Conservation (phyloP, 2,329 filamentous ascomycete species). For the Calonectria multiphialidica region DNA sequence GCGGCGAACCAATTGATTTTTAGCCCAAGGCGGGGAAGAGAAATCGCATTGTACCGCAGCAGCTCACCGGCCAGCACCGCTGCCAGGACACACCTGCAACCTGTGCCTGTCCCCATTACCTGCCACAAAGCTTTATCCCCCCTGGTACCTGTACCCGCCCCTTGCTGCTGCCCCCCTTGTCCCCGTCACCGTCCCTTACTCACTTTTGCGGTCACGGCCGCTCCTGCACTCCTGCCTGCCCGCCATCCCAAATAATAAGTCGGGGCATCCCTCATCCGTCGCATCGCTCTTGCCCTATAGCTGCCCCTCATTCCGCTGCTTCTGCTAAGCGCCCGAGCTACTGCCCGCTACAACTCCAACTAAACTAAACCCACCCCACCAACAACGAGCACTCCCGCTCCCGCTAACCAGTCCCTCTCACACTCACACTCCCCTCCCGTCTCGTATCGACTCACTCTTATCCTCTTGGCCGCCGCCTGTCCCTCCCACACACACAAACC, state of each 20-base stretch:
- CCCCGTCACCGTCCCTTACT: conserved; percentile 14
- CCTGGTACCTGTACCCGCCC: conserved; percentile 13
- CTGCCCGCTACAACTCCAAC: conserved; percentile 19
- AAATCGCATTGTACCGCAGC: conserved; percentile 19
- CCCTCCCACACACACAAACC: conserved; percentile 31
- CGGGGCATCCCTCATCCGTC: conserved; percentile 28
- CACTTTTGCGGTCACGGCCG: conserved; percentile 28
- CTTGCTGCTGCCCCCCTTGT: neutral
- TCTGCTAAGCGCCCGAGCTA: conserved; percentile 40
- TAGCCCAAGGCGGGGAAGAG: conserved; percentile 32
- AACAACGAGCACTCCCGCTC: conserved; percentile 16
- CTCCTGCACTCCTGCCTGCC: conserved; percentile 30
- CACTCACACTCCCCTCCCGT: conserved; percentile 11
- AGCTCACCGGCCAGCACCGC: conserved; percentile 33
- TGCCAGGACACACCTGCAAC: conserved; percentile 13
- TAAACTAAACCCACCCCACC: conserved; percentile 27
- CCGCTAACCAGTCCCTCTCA: neutral
- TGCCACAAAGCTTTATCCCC: conserved; percentile 8
- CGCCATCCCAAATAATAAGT: conserved; percentile 45
- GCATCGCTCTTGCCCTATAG: conserved; percentile 33
- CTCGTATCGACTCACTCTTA: conserved; percentile 36
- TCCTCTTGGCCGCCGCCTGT: conserved; percentile 23
- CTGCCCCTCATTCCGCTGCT: conserved; percentile 17
- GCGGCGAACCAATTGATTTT: conserved; percentile 39
- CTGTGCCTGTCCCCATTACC: conserved; percentile 19